Conservation (phyloP, 768 basidiomycete genomes). For the Mycena rosella region DNA sequence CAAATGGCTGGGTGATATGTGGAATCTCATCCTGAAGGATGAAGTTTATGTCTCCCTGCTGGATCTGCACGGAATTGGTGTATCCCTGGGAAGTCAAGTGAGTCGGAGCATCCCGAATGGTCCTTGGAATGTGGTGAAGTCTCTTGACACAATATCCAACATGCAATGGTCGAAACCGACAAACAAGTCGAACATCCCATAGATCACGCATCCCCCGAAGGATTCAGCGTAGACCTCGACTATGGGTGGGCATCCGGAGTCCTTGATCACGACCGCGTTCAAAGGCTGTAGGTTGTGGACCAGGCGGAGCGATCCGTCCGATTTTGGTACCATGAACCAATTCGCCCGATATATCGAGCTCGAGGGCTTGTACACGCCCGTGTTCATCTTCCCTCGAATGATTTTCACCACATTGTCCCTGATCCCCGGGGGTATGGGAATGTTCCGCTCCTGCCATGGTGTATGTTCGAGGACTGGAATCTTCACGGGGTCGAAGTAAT, state of each 20-base stretch:
- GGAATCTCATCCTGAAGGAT: slow-evolving; percentile 13
- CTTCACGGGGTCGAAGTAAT: slow-evolving; percentile 38
- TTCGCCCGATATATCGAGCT: background rate
- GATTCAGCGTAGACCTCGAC: slow-evolving; percentile 1
- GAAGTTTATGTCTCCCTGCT: slow-evolving; percentile 4
- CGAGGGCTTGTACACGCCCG: slow-evolving; percentile 6
- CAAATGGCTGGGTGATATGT: background rate
- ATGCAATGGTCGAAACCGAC: slow-evolving; percentile 7
- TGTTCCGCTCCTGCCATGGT: slow-evolving; percentile 36
- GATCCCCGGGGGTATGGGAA: slow-evolving; percentile 34
- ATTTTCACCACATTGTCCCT: slow-evolving; percentile 1
- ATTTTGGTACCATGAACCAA: slow-evolving; percentile 9
- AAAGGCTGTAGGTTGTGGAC: slow-evolving; percentile 3
- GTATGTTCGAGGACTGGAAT: slow-evolving; percentile 40
- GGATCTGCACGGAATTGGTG: slow-evolving; percentile 13
- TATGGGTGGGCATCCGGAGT: background rate
- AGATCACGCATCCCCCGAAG: background rate
- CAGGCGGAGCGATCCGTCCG: background rate
- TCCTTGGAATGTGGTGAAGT: slow-evolving; percentile 4
- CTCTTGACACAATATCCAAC: slow-evolving; percentile 1
- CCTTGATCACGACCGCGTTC: background rate
- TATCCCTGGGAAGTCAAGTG: background rate
- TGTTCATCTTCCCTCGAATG: background rate
- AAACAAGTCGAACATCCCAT: slow-evolving; percentile 13
- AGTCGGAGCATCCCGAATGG: background rate